Base-by-base conservation (phyloP, 345 rosid genomes). In the Clausena lansium region DNA sequence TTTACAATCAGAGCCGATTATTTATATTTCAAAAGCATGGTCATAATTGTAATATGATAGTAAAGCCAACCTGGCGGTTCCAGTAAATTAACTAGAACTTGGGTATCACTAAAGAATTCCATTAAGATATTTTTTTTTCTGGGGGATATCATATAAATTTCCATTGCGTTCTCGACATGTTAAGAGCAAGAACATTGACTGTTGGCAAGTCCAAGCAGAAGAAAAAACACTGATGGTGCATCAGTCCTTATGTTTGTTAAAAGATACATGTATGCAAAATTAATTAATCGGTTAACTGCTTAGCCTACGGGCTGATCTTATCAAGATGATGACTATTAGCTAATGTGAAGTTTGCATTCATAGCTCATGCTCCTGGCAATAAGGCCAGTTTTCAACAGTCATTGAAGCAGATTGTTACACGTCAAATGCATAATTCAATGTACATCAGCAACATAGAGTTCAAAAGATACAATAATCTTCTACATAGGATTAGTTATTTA, bases 161-260 rank as follows among this genome's bases (percentile, higher is more conserved):
- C 67, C 77, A 6, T 45, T 50, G 13, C 39, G 25, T 19, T 20
- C 5, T 74, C 25, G 59, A 74, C 58, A 14, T 63, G 59, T 38
- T 73, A 6, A 38, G 17, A 28, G 76, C 76, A 60, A 60, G 30
- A 32, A 55, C 55, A 73, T 17, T 64, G 77, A 70, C 65, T 55
- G 64, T 67, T 73, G 79, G 76, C 84, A 47, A 38, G 79, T 74
- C 79, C 64, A 71, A 45, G 22, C 19, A 50, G 19, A 41, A 57
- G 62, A 65, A 20, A 63, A 38, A 41, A 25, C 47, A 41, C 55
- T 60, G 32, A 55, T 79, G 64, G 39, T 19, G 9, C 28, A 62
- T 73, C 58, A 73, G 14, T 79, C n/a, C 63, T 20, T 24, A 11
- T 33, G 33, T 80, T 22, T 15, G 30, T n/a, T 67, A 9, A 19